Conservation (phyloP, 2,329 filamentous ascomycete species). For the Zymoseptoria pseudotritici region DNA sequence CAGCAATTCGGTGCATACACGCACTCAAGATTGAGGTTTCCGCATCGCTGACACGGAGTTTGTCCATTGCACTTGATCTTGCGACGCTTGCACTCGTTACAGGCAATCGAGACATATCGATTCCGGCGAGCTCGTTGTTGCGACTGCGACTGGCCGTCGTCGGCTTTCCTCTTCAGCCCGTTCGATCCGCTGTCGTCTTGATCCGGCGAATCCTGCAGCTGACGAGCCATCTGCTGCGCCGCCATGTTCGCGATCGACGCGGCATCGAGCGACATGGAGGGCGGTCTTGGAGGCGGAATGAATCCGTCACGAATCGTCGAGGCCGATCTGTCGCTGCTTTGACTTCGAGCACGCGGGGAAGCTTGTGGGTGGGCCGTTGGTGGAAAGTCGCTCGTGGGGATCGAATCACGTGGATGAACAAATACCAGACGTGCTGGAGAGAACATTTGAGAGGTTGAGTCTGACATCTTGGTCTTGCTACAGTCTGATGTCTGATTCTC, state of each 20-base stretch:
- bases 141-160: constrained; percentile 38
- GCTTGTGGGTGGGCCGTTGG: neutral
- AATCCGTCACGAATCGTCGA: neutral
- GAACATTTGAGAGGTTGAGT: neutral
- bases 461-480: neutral
- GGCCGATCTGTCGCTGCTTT: neutral
- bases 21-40: constrained; percentile 56
- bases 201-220: constrained; percentile 10
- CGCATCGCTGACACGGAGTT: constrained; percentile 57
- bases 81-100: constrained; percentile 58
- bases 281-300: neutral
- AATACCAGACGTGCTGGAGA: neutral
- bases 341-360: neutral
- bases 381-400: neutral
- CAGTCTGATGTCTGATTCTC: neutral
- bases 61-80: constrained; percentile 65
- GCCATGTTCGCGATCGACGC: constrained; percentile 14
- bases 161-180: constrained; percentile 35
- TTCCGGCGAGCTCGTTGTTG: constrained; percentile 52
- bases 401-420: neutral
- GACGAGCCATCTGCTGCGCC: constrained; percentile 8
- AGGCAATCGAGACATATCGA: constrained; percentile 61
- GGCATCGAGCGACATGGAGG: constrained; percentile 5
- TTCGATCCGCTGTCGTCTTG: constrained; percentile 21
- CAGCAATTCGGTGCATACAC: constrained; percentile 62